These are phyloP conservation scores for Globisporangium nunn DNA, from an alignment of 352 stramenopile species.

Conservation along the genomic window DNA sequence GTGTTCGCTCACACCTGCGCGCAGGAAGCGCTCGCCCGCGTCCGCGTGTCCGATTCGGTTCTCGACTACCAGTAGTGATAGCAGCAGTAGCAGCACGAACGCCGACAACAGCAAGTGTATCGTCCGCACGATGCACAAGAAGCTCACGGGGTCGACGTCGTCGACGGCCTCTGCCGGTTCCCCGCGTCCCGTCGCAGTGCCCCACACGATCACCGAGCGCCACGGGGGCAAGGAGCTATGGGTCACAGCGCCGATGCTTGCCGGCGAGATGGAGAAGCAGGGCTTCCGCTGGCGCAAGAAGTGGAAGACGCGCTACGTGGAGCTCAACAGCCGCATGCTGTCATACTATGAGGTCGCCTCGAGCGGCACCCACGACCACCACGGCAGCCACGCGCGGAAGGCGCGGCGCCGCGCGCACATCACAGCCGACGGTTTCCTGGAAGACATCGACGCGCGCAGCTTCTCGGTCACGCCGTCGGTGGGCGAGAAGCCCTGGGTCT, in stretches of 20 bases:
- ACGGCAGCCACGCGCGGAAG: conserved; percentile 18
- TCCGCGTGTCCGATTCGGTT: not conserved
- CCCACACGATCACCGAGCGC: conserved; percentile 74
- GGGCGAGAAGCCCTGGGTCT: conserved; percentile 54
- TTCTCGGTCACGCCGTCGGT: conserved; percentile 41
- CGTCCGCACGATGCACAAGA: conserved; percentile 5
- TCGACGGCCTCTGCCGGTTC: conserved; percentile 10
- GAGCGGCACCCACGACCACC: not conserved
- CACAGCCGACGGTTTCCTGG: conserved; percentile 40
- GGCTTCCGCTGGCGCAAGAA: conserved; percentile 74
- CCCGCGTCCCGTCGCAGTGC: conserved; percentile 31
- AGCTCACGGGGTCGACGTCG: conserved; percentile 1
- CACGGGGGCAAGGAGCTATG: conserved; percentile 60
- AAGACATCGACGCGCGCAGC: conserved; percentile 49
- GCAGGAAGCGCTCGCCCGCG: not conserved
- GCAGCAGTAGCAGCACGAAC: conserved; percentile 1
- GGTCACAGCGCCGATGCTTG: conserved; percentile 66
- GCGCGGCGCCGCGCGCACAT: conserved; percentile 46
- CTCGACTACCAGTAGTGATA: not conserved
- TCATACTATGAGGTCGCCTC: conserved; percentile 53
- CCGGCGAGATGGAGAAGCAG: conserved; percentile 64
- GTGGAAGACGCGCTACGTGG: conserved; percentile 68
- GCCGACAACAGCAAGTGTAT: conserved; percentile 3
- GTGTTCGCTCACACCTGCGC: not conserved
- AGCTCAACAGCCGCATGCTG: conserved; percentile 64